phyloP scores from a whole-genome alignment of 495 filamentous ascomycete species.

The Hypoxylon perforatum region DNA sequence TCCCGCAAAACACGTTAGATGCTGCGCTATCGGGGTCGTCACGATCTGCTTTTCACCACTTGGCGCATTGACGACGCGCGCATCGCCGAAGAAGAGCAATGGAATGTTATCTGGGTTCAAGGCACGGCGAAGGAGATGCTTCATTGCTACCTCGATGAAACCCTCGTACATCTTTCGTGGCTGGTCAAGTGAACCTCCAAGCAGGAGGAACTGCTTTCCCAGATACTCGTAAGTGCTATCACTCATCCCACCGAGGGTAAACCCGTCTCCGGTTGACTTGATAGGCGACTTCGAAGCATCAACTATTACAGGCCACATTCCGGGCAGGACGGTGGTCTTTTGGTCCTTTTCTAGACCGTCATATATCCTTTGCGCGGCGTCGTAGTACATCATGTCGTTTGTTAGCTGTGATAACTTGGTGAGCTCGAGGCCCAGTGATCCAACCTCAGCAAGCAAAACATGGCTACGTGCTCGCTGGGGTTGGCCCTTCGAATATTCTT shows the following conservation, averaged over 20 bases:
- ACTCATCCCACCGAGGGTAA: conserved; percentile 78
- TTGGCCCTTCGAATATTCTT: conserved; percentile 53
- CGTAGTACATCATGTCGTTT: conserved; percentile 82
- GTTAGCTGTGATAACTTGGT: conserved; percentile 86
- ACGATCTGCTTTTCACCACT: conserved; percentile 30
- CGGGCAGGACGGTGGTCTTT: conserved; percentile 72
- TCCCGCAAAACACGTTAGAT: conserved; percentile 77
- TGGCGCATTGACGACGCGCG: conserved; percentile 42
- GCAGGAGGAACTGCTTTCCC: conserved; percentile 73
- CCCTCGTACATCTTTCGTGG: conserved; percentile 81
- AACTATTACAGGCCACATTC: conserved; percentile 79
- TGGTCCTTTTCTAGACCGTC: conserved; percentile 78
- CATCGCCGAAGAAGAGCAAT: conserved; percentile 70
- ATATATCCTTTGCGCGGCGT: conserved; percentile 84
- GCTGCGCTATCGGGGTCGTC: conserved; percentile 50
- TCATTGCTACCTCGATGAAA: conserved; percentile 73
- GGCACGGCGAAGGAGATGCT: conserved; percentile 75
- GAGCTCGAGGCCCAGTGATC: conserved; percentile 84
- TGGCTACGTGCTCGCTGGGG: conserved; percentile 58
- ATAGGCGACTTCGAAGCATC: conserved; percentile 73
- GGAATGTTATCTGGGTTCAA: conserved; percentile 68
- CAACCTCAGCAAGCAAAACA: conserved; percentile 68
- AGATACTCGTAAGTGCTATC: conserved; percentile 91
- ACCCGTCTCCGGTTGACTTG: conserved; percentile 50
- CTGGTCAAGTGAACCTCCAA: conserved; percentile 79